Evolutionary conservation across 139 green algal genomes (phyloP), one percentile per base, ranked within the genome.

Genomic region (Gonium pectorale): DNA sequence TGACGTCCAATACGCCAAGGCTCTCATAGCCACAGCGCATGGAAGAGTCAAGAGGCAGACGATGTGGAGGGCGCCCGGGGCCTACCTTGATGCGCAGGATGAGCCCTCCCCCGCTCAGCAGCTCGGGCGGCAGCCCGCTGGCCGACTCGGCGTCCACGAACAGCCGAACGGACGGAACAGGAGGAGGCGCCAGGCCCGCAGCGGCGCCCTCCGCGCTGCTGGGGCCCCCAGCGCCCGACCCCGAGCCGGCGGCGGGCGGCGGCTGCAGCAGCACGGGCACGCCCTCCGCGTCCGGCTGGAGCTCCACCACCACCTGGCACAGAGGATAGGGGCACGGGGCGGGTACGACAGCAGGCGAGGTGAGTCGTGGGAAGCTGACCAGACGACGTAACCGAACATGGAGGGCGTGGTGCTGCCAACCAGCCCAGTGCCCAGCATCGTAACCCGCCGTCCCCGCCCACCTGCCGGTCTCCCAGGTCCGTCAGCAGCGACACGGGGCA

Each of bases 391-490:
- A n/a, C n/a, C n/a, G n/a, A n/a, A n/a, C n/a, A n/a, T n/a, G n/a
- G n/a, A n/a, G n/a, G n/a, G n/a, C n/a, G n/a, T n/a, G n/a, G n/a
- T n/a, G n/a, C n/a, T n/a, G n/a, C n/a, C n/a, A n/a, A n/a, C n/a
- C n/a, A n/a, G n/a, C n/a, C n/a, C n/a, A n/a, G n/a, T n/a, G n/a
- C n/a, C n/a, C n/a, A n/a, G n/a, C n/a, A n/a, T n/a, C n/a, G n/a
- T n/a, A n/a, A n/a, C n/a, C n/a, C n/a, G n/a, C 26, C 19, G 37
- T 66, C 22, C 27, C 73, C 27, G 13, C 90, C 80, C 56, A 93
- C 89, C 83, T 93, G 70, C 26, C 70, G 26, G 77, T 91, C 81
- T 0, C 93, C 94, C 84, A 91, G 93, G 69, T 97, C 92, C 5
- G 96, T 88, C 70, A 95, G 90, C 89, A 96, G 80, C 27, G 92